These are phyloP conservation scores for Fusarium verticillioides DNA, from an alignment of 2,329 filamentous ascomycete genomes.

Conservation along the genomic window DNA sequence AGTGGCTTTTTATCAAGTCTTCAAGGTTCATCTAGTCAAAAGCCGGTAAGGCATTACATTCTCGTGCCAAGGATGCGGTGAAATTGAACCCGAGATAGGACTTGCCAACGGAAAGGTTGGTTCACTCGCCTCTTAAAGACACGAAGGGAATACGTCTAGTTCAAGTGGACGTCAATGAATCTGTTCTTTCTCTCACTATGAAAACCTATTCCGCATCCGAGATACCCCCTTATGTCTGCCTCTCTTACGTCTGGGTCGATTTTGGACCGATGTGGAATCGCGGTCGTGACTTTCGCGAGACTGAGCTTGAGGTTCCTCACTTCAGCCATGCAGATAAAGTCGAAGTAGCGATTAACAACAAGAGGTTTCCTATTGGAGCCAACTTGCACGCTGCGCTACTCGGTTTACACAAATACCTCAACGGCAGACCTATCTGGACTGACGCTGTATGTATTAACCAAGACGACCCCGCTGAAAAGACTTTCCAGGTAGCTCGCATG, in stretches of 20 bases:
- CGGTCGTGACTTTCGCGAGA: conserved; percentile 11
- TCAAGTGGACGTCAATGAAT: neutral
- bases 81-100: neutral
- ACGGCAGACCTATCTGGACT: conserved; percentile 8
- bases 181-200: neutral
- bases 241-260: conserved; percentile 26
- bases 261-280: conserved; percentile 18
- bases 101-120: neutral
- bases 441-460: conserved; percentile 21
- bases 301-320: conserved; percentile 15
- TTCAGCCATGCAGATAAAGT: conserved; percentile 4
- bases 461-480: neutral
- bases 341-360: neutral
- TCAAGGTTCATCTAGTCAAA: neutral
- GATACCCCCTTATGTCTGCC: conserved; percentile 11
- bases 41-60: neutral
- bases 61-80: too few relatives aligned
- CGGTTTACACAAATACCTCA: neutral
- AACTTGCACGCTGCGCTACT: conserved; percentile 16
- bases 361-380: neutral
- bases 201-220: neutral
- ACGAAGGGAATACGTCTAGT: neutral
- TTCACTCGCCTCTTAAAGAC: neutral
- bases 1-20: neutral
- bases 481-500: conserved; percentile 5